Evolutionary conservation across 805 yeast genomes (phyloP).

Genomic region (Starmera amethionina): DNA sequence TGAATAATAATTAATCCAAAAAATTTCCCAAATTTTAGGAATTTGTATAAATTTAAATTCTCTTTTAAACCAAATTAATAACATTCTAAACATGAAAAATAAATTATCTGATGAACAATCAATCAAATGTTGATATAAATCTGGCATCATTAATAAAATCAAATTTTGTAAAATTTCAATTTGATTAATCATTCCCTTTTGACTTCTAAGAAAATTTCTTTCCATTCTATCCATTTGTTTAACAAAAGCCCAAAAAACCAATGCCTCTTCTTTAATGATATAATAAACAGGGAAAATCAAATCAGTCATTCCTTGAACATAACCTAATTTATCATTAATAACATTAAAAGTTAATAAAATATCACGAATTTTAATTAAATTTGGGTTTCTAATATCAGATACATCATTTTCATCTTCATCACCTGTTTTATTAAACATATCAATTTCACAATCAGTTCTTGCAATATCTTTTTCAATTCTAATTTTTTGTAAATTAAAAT

Average conservation of each 20-base stretch:
- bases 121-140: constrained; percentile 70
- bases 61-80: constrained; percentile 90
- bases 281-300: constrained; percentile 77
- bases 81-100: constrained; percentile 91
- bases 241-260: constrained; percentile 84
- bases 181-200: constrained; percentile 87
- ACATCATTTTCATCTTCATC: constrained; percentile 38
- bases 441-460: constrained; percentile 77
- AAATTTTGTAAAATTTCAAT: constrained; percentile 75
- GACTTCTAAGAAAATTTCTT: constrained; percentile 83
- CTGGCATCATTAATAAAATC: constrained; percentile 85
- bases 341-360: constrained; percentile 82
- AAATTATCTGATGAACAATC: constrained; percentile 84
- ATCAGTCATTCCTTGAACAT: constrained; percentile 98
- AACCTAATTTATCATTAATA: constrained; percentile 75
- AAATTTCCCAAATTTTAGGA: constrained; percentile 78
- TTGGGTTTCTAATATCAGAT: constrained; percentile 63
- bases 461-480: constrained; percentile 91
- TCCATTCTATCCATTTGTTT: constrained; percentile 93
- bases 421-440: constrained; percentile 38
- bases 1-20: constrained; percentile 81
- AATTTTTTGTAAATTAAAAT: constrained; percentile 82
- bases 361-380: constrained; percentile 61
- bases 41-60: constrained; percentile 78
- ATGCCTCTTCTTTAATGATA: constrained; percentile 53